Percentiles rank a stretch among this genome's conserved stretches.
phyloP scores from a whole-genome alignment of 352 stramenopile species.

The Pythium inflatum region DNA sequence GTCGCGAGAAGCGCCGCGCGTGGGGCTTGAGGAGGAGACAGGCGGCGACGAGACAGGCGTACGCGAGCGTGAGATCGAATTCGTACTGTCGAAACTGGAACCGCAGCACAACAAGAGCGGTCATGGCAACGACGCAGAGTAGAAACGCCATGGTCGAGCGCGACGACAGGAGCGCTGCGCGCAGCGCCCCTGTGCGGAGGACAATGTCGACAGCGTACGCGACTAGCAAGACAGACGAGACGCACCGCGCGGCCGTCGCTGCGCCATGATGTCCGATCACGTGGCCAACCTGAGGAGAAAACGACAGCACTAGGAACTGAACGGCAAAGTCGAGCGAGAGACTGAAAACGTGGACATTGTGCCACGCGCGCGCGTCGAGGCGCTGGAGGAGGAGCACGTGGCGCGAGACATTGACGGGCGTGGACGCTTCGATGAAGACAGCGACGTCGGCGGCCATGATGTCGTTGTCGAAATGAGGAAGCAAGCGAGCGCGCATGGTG shows the following conservation, averaged over 20 bases:
- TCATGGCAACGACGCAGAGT: constrained; percentile 70
- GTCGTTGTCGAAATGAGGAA: too few relatives aligned
- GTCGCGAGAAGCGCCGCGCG: constrained; percentile 81
- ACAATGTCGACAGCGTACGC: constrained; percentile 87
- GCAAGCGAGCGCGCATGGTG: too few relatives aligned
- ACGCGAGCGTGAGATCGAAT: constrained; percentile 73
- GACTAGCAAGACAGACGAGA: constrained; percentile 75
- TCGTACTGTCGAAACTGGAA: constrained; percentile 66
- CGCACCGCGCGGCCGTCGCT: constrained; percentile 72
- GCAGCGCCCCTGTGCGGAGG: constrained; percentile 73
- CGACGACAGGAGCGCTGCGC: constrained; percentile 76
- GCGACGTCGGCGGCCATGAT: too few relatives aligned
- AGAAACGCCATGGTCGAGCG: constrained; percentile 85
- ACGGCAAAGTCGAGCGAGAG: constrained; percentile 88
- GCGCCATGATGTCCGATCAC: constrained; percentile 68
- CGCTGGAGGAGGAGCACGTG: constrained; percentile 83
- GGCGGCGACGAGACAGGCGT: constrained; percentile 66
- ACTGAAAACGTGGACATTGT: constrained; percentile 85
- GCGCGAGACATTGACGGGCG: too few relatives aligned
- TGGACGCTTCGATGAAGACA: too few relatives aligned
- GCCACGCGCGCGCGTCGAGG: constrained; percentile 89
- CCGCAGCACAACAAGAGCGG: constrained; percentile 51
- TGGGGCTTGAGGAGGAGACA: constrained; percentile 86
- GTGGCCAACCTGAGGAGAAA: constrained; percentile 50
- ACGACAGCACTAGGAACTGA: constrained; percentile 82